These are phyloP conservation scores for Fomes fomentarius DNA, from an alignment of 1,284 basidiomycete species.

Conservation along the genomic window DNA sequence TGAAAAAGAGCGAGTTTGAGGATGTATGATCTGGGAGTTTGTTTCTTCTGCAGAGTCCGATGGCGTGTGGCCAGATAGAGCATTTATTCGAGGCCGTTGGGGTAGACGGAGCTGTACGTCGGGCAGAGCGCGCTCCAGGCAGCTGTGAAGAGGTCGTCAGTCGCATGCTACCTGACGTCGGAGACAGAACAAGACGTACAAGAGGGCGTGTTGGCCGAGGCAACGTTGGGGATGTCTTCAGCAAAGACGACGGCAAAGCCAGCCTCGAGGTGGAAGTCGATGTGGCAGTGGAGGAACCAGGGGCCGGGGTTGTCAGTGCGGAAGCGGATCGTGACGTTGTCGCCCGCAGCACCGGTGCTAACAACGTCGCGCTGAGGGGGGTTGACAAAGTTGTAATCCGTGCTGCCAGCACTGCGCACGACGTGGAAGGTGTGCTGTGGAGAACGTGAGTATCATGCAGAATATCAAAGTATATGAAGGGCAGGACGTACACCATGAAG, in stretches of 20 bases:
- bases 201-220: conserved; percentile 4
- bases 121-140: conserved; percentile 15
- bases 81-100: not conserved
- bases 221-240: conserved; percentile 22
- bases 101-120: conserved; percentile 9
- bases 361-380: conserved; percentile 37
- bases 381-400: conserved; percentile 35
- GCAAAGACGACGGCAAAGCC: conserved; percentile 31
- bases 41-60: no score
- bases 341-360: conserved; percentile 30
- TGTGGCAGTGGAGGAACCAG: conserved; percentile 30
- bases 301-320: conserved; percentile 27
- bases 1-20: no score
- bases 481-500: conserved; percentile 38
- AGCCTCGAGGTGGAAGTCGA: conserved; percentile 30
- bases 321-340: conserved; percentile 37
- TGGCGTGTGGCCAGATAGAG: no score
- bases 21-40: no score
- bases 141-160: not conserved
- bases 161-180: not conserved
- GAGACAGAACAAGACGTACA: not conserved
- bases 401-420: conserved; percentile 32
- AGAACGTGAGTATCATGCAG: not conserved
- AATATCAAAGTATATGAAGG: not conserved
- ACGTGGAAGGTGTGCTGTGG: conserved; percentile 32